Evolutionary conservation across 192 early-diverging fungal species (phyloP).

Genomic region (Entomortierella beljakovae): DNA sequence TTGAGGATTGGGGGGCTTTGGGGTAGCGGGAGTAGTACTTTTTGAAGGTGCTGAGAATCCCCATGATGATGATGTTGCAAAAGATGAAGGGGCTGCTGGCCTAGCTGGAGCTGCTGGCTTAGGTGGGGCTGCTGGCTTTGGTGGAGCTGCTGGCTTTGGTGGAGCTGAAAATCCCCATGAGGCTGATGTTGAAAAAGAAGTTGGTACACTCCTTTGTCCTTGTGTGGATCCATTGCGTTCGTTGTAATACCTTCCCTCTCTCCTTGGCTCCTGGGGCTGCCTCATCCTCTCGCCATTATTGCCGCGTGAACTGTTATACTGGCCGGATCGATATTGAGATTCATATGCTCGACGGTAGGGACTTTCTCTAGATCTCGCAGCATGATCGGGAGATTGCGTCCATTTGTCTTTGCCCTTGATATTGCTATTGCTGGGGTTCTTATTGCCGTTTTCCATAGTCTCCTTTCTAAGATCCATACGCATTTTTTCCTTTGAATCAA

Average conservation of each 20-base stretch:
- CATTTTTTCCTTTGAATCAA: constrained; percentile 36
- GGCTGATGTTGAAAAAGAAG: constrained; percentile 39
- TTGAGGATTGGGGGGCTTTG: not conserved
- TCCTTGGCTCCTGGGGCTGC: constrained; percentile 12
- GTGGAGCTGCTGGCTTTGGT: too few relatives aligned
- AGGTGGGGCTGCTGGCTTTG: not conserved
- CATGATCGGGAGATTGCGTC: constrained; percentile 10
- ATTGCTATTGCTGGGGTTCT: not conserved
- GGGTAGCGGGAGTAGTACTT: not conserved
- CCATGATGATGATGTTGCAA: constrained; percentile 23
- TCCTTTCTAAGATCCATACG: constrained; percentile 50
- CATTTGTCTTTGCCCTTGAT: constrained; percentile 20
- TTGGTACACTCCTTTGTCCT: constrained; percentile 17
- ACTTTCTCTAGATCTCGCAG: constrained; percentile 13
- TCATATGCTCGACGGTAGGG: constrained; percentile 35
- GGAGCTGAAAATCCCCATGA: constrained; percentile 33
- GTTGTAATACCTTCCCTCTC: constrained; percentile 27
- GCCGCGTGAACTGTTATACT: not conserved
- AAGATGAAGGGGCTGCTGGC: constrained; percentile 29
- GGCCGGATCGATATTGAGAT: constrained; percentile 10
- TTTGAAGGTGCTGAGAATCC: constrained; percentile 26
- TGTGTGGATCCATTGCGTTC: not conserved
- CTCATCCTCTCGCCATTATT: constrained; percentile 2
- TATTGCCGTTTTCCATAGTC: not conserved
- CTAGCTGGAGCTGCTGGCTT: not conserved